Evolutionary conservation across 2,329 filamentous ascomycete genomes (phyloP), one percentile per base, ranked within the genome.

Genomic region (Dothideomycetidae sp.): DNA sequence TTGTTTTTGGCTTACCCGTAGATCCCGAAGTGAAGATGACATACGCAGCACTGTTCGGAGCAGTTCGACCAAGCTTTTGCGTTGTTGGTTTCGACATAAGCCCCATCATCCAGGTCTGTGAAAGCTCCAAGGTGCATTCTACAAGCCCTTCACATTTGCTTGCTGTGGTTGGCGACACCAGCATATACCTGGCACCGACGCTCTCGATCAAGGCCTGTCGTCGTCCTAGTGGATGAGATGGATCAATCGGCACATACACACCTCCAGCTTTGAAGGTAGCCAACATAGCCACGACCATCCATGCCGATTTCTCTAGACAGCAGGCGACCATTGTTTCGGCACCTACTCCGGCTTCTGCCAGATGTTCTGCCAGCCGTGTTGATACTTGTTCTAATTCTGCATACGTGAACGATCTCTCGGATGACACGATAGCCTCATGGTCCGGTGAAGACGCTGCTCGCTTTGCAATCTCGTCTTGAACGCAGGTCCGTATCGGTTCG

Each of bases 211-310:
- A 50, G 21, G 43, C 48, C 26, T 46, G 42, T 3, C 53, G 47
- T 11, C 53, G 47, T 13, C 44, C 47, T 10, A 38, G 11, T 7
- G 51, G 51, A 13, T 46, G 42, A 3, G 43, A 46, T 11, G 47
- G 42, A 29, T 55, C 52, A 33, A 54, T 46, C 14, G 47, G 38
- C 1, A 52, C 48, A 13, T 49, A 48, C 11, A 49, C 45, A 5
- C 43, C 49, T 18, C 53, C 53, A 10, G 48, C 49, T 42, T 56
- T 56, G 42, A 56, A 49, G n/a, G 43, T 37, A 17, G 42, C 52
- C 31, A 49, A 38, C 30, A 51, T 48, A 13, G 44, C 50, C 28
- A 54, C 45, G 23, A 44, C 43, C 29, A 42, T 47, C 48, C 49
- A 54, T 40, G 38, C 44, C 12, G 46, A 50, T 35, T 53, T 53